Conservation (phyloP, 208 protist genomes). For the Entamoeba invadens region DNA sequence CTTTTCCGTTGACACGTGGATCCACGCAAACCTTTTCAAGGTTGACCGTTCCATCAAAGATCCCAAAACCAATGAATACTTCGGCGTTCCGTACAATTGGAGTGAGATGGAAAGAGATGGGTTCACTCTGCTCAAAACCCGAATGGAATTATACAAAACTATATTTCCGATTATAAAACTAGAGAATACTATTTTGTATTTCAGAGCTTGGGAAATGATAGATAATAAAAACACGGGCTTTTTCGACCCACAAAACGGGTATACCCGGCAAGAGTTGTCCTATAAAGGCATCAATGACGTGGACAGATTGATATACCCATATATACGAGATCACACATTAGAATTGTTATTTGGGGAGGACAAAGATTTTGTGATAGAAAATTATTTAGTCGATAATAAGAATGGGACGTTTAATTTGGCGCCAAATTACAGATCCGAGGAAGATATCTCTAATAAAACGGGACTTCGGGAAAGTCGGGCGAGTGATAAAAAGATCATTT, state of each 20-base stretch:
- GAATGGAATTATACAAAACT: neutral
- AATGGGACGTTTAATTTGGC: neutral
- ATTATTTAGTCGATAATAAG: neutral
- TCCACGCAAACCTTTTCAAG: neutral
- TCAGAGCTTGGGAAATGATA: neutral
- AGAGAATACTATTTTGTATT: neutral
- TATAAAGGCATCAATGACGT: neutral
- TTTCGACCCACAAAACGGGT: neutral
- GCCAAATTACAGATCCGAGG: neutral
- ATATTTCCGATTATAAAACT: neutral
- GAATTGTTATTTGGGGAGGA: neutral
- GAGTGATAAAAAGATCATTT: neutral
- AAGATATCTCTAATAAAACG: neutral
- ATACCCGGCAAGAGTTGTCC: neutral
- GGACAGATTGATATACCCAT: neutral
- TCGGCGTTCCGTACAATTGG: neutral
- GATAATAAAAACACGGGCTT: neutral
- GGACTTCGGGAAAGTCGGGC: neutral
- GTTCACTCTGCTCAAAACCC: neutral
- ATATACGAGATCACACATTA: neutral
- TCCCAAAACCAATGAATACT: neutral
- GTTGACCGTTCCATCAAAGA: neutral
- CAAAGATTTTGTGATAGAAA: neutral
- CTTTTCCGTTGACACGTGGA: neutral
- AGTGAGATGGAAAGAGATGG: neutral